These are phyloP conservation scores for Fusarium transvaalense DNA, from an alignment of 2,329 filamentous ascomycete genomes.

Conservation along the genomic window DNA sequence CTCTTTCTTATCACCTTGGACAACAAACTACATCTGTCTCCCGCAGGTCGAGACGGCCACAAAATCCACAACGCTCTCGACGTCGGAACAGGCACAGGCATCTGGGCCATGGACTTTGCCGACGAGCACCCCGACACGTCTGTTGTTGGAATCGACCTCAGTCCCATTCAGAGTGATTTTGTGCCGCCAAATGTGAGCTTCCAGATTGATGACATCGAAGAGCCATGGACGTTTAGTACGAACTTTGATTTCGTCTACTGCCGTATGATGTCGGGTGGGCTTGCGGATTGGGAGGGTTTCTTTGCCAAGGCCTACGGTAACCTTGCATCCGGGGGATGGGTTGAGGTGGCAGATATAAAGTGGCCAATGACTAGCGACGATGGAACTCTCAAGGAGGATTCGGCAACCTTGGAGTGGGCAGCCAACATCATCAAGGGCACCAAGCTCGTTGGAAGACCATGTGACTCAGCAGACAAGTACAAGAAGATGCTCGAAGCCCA, in stretches of 20 bases:
- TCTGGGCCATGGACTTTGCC: slow-evolving; percentile 48
- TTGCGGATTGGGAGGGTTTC: slow-evolving; percentile 41
- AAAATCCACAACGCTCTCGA: slow-evolving; percentile 44
- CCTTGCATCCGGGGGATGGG: slow-evolving; percentile 43
- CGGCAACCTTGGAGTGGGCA: slow-evolving; percentile 38
- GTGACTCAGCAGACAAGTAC: slow-evolving; percentile 39
- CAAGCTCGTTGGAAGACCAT: slow-evolving; percentile 44
- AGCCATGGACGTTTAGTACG: slow-evolving; percentile 42
- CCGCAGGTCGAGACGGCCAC: slow-evolving; percentile 30
- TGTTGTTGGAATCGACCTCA: slow-evolving; percentile 43
- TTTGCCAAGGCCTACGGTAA: slow-evolving; percentile 42
- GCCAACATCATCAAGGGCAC: slow-evolving; percentile 45
- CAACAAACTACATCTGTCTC: slow-evolving; percentile 41
- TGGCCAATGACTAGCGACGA: slow-evolving; percentile 29
- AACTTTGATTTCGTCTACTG: slow-evolving; percentile 48
- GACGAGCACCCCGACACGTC: slow-evolving; percentile 39
- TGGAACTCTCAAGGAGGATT: slow-evolving; percentile 30
- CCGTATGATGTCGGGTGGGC: slow-evolving; percentile 42
- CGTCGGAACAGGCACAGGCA: slow-evolving; percentile 46
- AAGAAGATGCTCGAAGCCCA: slow-evolving; percentile 57
- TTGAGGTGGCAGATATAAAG: slow-evolving; percentile 41
- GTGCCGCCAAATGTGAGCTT: slow-evolving; percentile 46
- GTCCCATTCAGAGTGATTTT: slow-evolving; percentile 41
- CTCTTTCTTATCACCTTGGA: slow-evolving; percentile 49
- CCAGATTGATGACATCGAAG: slow-evolving; percentile 47